A percentile compares a stretch with the other conserved stretches of the same genome.
phyloP scores from a whole-genome alignment of 108 stramenopile genomes.

The Epithemia pelagica region DNA sequence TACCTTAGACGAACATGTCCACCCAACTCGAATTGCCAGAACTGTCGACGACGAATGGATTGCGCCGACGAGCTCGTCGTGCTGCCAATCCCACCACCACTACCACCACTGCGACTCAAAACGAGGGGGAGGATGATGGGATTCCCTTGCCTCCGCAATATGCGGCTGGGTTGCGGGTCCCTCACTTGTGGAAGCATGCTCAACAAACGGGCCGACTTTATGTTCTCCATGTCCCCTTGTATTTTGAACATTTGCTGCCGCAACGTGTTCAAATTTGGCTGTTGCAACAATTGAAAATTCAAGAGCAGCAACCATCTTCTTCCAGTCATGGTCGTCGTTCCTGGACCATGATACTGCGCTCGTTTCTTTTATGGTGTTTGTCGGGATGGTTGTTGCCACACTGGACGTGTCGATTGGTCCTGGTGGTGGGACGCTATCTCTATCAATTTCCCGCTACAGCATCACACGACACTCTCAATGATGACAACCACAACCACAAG shows the following conservation, averaged over 20 bases:
- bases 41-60: no score
- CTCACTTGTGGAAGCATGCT: not conserved
- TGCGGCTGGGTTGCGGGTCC: not conserved
- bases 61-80: not conserved
- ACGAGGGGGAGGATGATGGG: not conserved
- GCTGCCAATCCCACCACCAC: not conserved
- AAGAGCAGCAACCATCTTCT: not conserved
- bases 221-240: not conserved
- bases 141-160: not conserved
- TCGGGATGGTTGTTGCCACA: slow-evolving; percentile 52
- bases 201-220: not conserved
- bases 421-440: slow-evolving; percentile 66
- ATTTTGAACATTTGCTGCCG: not conserved
- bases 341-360: no score
- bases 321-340: not conserved
- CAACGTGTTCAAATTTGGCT: not conserved
- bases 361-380: slow-evolving; percentile 49
- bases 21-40: no score
- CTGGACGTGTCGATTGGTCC: slow-evolving; percentile 65
- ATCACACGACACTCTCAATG: not conserved
- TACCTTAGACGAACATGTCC: no score
- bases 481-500: slow-evolving; percentile 10
- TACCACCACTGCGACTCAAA: not conserved
- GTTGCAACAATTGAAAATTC: not conserved
- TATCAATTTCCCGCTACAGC: slow-evolving; percentile 69